Base-by-base conservation (phyloP, 139 green algal species). In the Chlamydomonas urium region DNA sequence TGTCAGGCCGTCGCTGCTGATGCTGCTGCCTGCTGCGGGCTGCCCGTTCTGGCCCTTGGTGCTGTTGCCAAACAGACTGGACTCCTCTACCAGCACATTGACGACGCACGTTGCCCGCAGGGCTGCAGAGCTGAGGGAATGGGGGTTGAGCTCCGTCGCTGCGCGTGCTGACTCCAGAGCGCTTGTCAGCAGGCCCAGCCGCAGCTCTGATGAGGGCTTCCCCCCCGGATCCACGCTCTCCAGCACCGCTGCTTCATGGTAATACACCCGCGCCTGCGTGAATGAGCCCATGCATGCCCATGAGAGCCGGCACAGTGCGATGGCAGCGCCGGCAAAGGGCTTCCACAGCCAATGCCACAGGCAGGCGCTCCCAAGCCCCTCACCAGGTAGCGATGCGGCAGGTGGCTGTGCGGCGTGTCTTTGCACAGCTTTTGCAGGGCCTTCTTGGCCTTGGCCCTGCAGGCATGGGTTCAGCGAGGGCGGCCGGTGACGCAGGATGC, bases 41-140 rank as follows among this genome's bases (percentile, higher is more conserved):
- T 69, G 33, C 35, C 59, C 48, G 34, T 72, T 65, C 50, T 66
- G 38, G 38, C 38, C 10, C 31, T 72, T 62, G n/a, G n/a, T n/a
- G n/a, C n/a, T n/a, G 17, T 53, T 79, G 50, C 47, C 45, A 61
- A 74, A 69, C 70, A 76, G 50, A 29, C 75, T 74, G 32, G 53
- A 81, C 69, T 87, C 77, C 77, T 91, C 85, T 2, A 89, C 81
- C 3, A 91, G 75, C 53, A 88, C 53, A 61, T 91, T 91, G 1
- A 89, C 80, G 0, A 82, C 81, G 2, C 88, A 71, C 4, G 83
- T 88, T 10, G 83, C 83, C 2, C 83, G 65, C 26, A 91, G 71
- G 21, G 83, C 81, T 1, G 81, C 83, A 32, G 62, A 79, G 66
- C 72, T 81, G 28, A 87, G 73, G 47, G 78, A 86, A 24, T 72